Base-by-base conservation (phyloP, 306 rosid species). In the Abrus precatorius region DNA sequence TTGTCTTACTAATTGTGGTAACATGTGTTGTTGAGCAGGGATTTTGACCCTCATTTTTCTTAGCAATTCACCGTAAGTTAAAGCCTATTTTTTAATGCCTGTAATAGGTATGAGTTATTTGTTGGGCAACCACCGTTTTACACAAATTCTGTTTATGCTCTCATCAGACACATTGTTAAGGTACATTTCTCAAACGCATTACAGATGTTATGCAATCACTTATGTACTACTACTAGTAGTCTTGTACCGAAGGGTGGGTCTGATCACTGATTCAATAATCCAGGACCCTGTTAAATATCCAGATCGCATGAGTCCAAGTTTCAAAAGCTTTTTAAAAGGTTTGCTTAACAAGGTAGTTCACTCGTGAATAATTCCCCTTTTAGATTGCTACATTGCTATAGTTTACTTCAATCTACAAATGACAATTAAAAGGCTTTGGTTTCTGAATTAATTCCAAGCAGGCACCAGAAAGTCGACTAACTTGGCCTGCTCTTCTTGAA, bases 41-140 rank as follows among this genome's bases (percentile, higher is more conserved):
- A 13, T 56, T 77, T 34, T 55, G 56, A 12, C 14, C 74, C 72
- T 69, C 74, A 9, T 9, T 50, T 79, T 67, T 50, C 65, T 68
- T 69, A 77, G 74, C 54, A 67, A 43, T 77, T 72, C 76, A 49
- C 70, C 79, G 73, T 64, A 69, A 62, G 36, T 43, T 82, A 75
- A 86, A 81, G 81, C 59, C 85, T 7, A 9, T 57, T 83, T 72
- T 64, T 80, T 45, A 53, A 50, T 85, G 83, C 36, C 32, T 60
- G 52, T 47, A 79, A 84, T 90, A 95, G 99, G 88, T 95, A 95
- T n/a, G 99, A 95, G 84, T 91, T 95, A 78, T 95, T 83, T 89
- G 99, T 93, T 80, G 99, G 99, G 73, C 99, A 93, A 86, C 99
- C 99, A 82, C 99, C 99, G 33, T 95, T 95, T 85, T 95, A 93